Evolutionary conservation across 352 stramenopile species (phyloP).

Genomic region (Pythium phragmitis): DNA sequence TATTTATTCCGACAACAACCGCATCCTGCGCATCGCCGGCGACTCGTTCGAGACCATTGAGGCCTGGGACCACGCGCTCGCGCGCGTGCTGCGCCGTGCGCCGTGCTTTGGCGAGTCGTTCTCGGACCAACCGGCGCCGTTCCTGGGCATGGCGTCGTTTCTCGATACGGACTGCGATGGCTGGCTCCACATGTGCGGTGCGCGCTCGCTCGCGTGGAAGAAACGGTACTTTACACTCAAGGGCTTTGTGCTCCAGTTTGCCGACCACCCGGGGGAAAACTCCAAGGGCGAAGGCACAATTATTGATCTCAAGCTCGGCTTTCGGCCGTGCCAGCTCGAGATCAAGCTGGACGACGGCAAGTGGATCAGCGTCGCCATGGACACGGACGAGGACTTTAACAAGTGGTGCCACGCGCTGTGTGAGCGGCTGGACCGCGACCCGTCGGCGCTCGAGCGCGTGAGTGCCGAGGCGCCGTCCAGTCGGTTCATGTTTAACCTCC

Average conservation of each 20-base stretch:
- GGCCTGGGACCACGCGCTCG: constrained; percentile 66
- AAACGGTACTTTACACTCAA: constrained; percentile 78
- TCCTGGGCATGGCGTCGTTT: constrained; percentile 55
- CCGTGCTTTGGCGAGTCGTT: constrained; percentile 71
- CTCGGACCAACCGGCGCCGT: constrained; percentile 54
- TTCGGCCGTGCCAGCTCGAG: constrained; percentile 47
- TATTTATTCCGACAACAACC: constrained; percentile 82
- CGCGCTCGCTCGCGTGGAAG: constrained; percentile 61
- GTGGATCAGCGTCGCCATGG: constrained; percentile 60
- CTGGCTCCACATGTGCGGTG: constrained; percentile 70
- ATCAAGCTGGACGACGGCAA: constrained; percentile 66
- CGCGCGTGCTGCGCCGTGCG: constrained; percentile 40
- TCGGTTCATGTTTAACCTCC: constrained; percentile 20
- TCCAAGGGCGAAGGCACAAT: constrained; percentile 60
- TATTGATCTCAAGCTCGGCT: constrained; percentile 55
- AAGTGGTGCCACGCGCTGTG: constrained; percentile 68
- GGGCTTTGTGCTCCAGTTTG: constrained; percentile 55
- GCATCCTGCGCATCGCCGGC: constrained; percentile 67
- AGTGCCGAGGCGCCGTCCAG: neutral
- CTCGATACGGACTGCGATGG: constrained; percentile 61
- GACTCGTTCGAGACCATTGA: constrained; percentile 73
- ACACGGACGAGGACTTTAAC: constrained; percentile 51
- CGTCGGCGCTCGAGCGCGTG: constrained; percentile 10
- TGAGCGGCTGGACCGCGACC: constrained; percentile 46
- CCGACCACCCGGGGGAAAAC: constrained; percentile 58